These are phyloP conservation scores for Acacia acuminata DNA, from an alignment of 306 rosid genomes.

Conservation along the genomic window DNA sequence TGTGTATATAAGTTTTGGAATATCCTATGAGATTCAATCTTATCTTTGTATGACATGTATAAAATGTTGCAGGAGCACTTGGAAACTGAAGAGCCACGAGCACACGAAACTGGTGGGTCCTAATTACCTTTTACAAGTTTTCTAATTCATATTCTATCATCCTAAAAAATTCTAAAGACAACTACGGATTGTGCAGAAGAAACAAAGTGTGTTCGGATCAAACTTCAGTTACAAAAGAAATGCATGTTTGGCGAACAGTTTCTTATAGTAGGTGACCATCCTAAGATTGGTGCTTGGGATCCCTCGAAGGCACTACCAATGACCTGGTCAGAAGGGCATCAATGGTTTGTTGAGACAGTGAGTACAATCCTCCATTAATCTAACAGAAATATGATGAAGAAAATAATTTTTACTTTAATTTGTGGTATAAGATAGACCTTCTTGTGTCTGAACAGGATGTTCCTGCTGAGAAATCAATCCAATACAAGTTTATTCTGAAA, in stretches of 20 bases:
- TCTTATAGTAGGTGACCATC: conserved; percentile 76
- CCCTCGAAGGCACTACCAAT: conserved; percentile 67
- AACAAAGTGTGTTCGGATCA: conserved; percentile 53
- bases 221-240: conserved; percentile 63
- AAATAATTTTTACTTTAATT: not conserved
- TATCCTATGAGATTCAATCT: conserved; percentile 21
- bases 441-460: conserved; percentile 51
- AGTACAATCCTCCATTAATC: conserved; percentile 26
- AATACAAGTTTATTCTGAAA: conserved; percentile 75
- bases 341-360: conserved; percentile 77
- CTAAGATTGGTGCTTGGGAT: conserved; percentile 75
- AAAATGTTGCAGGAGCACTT: conserved; percentile 46
- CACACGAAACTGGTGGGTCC: conserved; percentile 45
- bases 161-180: conserved; percentile 1
- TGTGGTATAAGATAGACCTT: not conserved
- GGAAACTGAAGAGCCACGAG: conserved; percentile 41
- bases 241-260: conserved; percentile 81
- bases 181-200: conserved; percentile 50
- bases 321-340: conserved; percentile 86
- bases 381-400: not conserved
- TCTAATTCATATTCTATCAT: not conserved
- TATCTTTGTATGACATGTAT: conserved; percentile 17
- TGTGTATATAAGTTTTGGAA: not conserved
- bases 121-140: not conserved
- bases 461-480: conserved; percentile 61